phyloP scores from a whole-genome alignment of 2,329 filamentous ascomycete genomes.

The Diaporthe ampelina region DNA sequence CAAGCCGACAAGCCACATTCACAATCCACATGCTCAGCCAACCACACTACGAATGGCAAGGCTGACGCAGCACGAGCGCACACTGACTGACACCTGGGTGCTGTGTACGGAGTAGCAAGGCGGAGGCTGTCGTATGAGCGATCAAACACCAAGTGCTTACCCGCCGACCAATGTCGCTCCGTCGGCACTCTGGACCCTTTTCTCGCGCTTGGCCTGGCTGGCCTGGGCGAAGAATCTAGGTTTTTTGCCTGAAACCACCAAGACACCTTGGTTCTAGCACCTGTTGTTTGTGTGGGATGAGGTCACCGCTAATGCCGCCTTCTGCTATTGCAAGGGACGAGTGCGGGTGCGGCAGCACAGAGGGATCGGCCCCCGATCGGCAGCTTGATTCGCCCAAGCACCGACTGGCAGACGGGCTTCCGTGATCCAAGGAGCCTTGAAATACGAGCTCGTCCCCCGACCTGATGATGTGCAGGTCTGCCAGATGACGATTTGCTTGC shows the following conservation, averaged over 20 bases:
- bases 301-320: slow-evolving; percentile 17
- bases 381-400: slow-evolving; percentile 13
- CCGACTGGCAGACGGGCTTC: not conserved
- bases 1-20: not conserved
- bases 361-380: slow-evolving; percentile 34
- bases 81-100: too few species aligned
- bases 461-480: not conserved
- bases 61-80: slow-evolving; percentile 32
- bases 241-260: slow-evolving; percentile 23
- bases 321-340: slow-evolving; percentile 14
- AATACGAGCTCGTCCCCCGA: slow-evolving; percentile 33
- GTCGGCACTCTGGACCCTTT: slow-evolving; percentile 6
- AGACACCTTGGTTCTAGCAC: slow-evolving; percentile 1
- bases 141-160: slow-evolving; percentile 19
- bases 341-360: too few species aligned
- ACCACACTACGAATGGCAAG: slow-evolving; percentile 17
- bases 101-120: not conserved
- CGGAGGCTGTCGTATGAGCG: slow-evolving; percentile 16
- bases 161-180: not conserved
- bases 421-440: not conserved
- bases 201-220: not conserved
- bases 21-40: slow-evolving; percentile 25
- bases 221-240: not conserved
- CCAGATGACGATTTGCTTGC: slow-evolving; percentile 10
- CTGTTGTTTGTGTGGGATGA: slow-evolving; percentile 2